These are phyloP conservation scores for Lasiodiplodia sp. DNA, from an alignment of 2,329 filamentous ascomycete species.

Conservation along the genomic window DNA sequence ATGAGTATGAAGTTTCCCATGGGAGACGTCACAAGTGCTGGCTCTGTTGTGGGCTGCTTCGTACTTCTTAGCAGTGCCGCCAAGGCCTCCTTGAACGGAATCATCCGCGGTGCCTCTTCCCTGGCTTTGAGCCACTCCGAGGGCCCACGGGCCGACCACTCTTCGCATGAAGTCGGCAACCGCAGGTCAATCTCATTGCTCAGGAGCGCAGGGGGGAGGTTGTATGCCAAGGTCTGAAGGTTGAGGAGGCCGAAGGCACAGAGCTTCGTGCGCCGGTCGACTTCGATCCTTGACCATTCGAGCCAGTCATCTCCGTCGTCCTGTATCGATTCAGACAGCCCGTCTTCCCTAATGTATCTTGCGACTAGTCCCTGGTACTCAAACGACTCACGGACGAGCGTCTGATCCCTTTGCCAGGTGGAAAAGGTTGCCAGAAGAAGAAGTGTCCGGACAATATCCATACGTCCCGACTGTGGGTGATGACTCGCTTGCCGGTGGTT, in stretches of 20 bases:
- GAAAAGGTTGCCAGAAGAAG: constrained; percentile 15
- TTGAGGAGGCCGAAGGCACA: constrained; percentile 22
- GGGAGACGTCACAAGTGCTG: not conserved
- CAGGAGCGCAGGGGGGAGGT: not conserved
- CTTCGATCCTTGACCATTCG: constrained; percentile 4
- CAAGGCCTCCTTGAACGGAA: constrained; percentile 37
- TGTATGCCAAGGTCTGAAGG: constrained; percentile 7
- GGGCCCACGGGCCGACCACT: constrained; percentile 4
- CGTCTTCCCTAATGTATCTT: constrained; percentile 12
- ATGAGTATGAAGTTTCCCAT: constrained; percentile 21
- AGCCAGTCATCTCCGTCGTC: constrained; percentile 7
- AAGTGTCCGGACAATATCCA: constrained; percentile 35
- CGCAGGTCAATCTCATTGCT: constrained; percentile 13
- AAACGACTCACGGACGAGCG: constrained; percentile 15
- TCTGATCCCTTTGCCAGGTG: constrained; percentile 3
- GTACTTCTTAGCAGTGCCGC: constrained; percentile 37
- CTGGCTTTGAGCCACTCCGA: constrained; percentile 7
- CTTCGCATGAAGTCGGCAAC: constrained; percentile 4
- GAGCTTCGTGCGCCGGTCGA: constrained; percentile 12
- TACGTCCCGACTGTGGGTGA: not conserved
- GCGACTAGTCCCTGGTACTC: constrained; percentile 13
- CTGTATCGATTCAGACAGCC: not conserved
- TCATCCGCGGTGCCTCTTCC: constrained; percentile 27
- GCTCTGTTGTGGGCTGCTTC: constrained; percentile 20
- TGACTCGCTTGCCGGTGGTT: constrained; percentile 31